Evolutionary conservation across 129 eudicot species (phyloP).

Genomic region (Rutidosis leptorrhynchoides): DNA sequence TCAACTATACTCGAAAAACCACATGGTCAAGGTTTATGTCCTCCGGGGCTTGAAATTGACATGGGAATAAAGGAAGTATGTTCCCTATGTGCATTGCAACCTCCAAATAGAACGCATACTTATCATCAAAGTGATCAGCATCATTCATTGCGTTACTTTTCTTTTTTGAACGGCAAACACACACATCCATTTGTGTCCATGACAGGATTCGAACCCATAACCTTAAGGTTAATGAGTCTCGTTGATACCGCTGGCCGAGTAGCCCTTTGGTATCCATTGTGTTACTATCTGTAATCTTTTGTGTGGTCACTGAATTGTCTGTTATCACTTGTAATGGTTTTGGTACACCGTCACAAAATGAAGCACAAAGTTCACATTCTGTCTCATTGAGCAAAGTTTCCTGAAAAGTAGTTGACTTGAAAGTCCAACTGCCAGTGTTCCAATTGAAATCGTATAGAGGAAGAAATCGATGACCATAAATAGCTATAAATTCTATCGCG

Average conservation of each 20-base stretch:
- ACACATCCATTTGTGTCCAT: too few species aligned
- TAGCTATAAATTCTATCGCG: slow-evolving; percentile 58
- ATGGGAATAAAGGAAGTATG: slow-evolving; percentile 48
- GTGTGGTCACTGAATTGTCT: background rate
- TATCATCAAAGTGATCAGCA: background rate
- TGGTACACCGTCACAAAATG: slow-evolving; percentile 1
- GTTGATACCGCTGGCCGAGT: too few species aligned
- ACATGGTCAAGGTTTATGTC: slow-evolving; percentile 39
- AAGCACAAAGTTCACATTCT: slow-evolving; percentile 3
- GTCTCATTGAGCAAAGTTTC: slow-evolving; percentile 15
- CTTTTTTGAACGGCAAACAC: too few species aligned
- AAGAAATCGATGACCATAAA: slow-evolving; percentile 69
- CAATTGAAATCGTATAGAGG: slow-evolving; percentile 57
- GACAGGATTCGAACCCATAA: too few species aligned
- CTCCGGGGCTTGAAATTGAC: slow-evolving; percentile 40
- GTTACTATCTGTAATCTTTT: background rate
- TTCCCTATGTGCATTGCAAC: slow-evolving; percentile 50
- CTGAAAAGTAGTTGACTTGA: slow-evolving; percentile 26
- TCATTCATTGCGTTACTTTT: background rate
- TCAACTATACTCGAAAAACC: slow-evolving; percentile 32
- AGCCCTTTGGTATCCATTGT: too few species aligned
- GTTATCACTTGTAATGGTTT: slow-evolving; percentile 14
- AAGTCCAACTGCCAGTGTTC: slow-evolving; percentile 62
- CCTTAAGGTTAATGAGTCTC: too few species aligned
- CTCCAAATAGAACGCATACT: slow-evolving; percentile 44